Percentiles rank a stretch among this genome's conserved stretches.
Conservation (phyloP, 2,329 filamentous ascomycete species). For the Cephalotrichum gorgonifer region DNA sequence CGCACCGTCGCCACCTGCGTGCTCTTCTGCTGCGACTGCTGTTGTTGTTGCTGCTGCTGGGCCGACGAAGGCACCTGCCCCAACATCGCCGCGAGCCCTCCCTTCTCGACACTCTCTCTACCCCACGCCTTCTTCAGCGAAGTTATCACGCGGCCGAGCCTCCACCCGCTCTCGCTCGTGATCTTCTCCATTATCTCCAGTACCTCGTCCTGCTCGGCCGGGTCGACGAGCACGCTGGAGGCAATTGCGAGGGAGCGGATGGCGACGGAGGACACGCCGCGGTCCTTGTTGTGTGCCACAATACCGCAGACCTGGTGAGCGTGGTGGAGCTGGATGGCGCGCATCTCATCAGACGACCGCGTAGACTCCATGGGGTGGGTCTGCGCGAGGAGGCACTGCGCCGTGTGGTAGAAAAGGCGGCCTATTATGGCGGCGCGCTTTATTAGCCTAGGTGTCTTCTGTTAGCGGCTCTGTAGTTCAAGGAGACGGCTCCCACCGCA, state of each 20-base stretch:
- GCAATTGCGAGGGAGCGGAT: conserved; percentile 72
- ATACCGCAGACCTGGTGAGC: conserved; percentile 85
- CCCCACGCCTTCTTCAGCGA: conserved; percentile 71
- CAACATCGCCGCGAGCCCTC: not conserved
- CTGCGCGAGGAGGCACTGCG: conserved; percentile 70
- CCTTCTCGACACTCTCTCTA: conserved; percentile 37
- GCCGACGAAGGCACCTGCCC: conserved; percentile 6
- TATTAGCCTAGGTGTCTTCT: conserved; percentile 50
- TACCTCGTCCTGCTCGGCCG: conserved; percentile 70
- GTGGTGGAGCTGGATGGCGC: conserved; percentile 59
- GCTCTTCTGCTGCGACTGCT: conserved; percentile 8
- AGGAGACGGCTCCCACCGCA: no score
- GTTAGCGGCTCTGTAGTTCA: not conserved
- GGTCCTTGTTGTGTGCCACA: conserved; percentile 72
- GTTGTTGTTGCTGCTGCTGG: conserved; percentile 11
- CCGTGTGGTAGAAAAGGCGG: conserved; percentile 80
- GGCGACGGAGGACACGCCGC: conserved; percentile 67
- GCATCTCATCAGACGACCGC: conserved; percentile 55
- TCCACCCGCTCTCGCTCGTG: conserved; percentile 68
- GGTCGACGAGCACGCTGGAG: conserved; percentile 58
- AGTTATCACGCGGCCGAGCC: conserved; percentile 58
- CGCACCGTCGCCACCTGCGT: conserved; percentile 8
- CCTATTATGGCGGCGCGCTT: conserved; percentile 74
- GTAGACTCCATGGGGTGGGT: conserved; percentile 60
- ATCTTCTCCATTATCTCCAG: conserved; percentile 68